phyloP scores from a whole-genome alignment of 306 rosid genomes.

The Ammopiptanthus mongolicus region DNA sequence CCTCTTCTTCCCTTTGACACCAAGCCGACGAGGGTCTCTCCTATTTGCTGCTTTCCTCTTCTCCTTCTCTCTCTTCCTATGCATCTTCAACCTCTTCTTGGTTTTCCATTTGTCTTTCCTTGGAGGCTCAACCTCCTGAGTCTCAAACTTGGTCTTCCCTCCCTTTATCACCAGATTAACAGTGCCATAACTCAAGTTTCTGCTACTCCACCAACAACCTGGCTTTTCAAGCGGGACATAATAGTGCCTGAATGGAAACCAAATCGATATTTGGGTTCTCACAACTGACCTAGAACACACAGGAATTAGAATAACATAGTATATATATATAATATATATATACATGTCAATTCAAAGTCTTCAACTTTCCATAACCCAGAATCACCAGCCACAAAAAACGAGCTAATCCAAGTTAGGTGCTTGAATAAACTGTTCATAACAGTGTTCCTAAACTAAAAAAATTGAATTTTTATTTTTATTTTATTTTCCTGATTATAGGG shows the following conservation, averaged over 20 bases:
- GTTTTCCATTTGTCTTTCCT: slow-evolving; percentile 73
- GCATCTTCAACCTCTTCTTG: slow-evolving; percentile 76
- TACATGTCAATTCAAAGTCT: slow-evolving; percentile 2
- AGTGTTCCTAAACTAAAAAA: neutral
- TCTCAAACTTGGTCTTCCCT: slow-evolving; percentile 80
- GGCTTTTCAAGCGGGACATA: slow-evolving; percentile 15
- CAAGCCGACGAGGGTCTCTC: slow-evolving; percentile 74
- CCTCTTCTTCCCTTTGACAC: slow-evolving; percentile 65
- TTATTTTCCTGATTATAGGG: neutral
- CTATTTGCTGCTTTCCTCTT: slow-evolving; percentile 77
- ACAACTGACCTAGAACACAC: slow-evolving; percentile 48
- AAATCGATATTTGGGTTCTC: slow-evolving; percentile 23
- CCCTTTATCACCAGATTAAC: slow-evolving; percentile 71
- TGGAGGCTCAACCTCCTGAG: slow-evolving; percentile 60
- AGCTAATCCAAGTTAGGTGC: neutral
- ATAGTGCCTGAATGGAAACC: slow-evolving; percentile 19
- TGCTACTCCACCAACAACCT: slow-evolving; percentile 36
- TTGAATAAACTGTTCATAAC: neutral
- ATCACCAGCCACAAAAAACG: neutral
- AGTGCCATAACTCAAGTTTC: slow-evolving; percentile 66
- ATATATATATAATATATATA: neutral
- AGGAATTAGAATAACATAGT: slow-evolving; percentile 2
- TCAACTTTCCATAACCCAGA: slow-evolving; percentile 18
- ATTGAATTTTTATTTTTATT: neutral
- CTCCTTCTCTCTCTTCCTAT: slow-evolving; percentile 71